Conservation (phyloP, 192 early-diverging fungal genomes). For the Coemansia sp. region DNA sequence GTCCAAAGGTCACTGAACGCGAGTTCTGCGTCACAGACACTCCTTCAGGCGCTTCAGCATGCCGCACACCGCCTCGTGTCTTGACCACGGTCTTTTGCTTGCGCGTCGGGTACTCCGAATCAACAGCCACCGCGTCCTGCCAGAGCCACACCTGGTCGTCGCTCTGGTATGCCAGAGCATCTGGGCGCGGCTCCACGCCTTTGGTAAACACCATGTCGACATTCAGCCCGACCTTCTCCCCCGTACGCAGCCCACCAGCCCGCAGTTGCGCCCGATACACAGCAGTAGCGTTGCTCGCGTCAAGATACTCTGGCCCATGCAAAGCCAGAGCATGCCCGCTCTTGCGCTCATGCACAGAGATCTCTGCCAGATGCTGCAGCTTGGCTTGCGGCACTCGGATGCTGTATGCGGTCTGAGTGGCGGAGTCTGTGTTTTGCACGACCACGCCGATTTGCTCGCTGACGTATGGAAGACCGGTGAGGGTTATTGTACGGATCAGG, state of each 20-base stretch:
- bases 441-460: constrained; percentile 51
- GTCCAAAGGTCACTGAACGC: constrained; percentile 66
- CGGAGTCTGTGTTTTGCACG: constrained; percentile 38
- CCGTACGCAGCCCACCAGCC: constrained; percentile 42
- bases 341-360: constrained; percentile 45
- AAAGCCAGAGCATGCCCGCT: constrained; percentile 19
- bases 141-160: constrained; percentile 67
- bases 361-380: constrained; percentile 14
- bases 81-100: constrained; percentile 76
- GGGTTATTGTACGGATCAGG: constrained; percentile 40
- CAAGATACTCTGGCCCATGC: not conserved
- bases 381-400: constrained; percentile 16
- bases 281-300: not conserved
- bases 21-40: constrained; percentile 5
- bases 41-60: constrained; percentile 3
- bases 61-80: constrained; percentile 20
- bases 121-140: constrained; percentile 57
- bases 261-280: constrained; percentile 16
- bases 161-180: constrained; percentile 53
- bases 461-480: constrained; percentile 31
- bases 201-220: constrained; percentile 53
- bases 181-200: constrained; percentile 53
- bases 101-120: constrained; percentile 61
- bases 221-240: constrained; percentile 59
- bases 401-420: constrained; percentile 25